These are phyloP conservation scores for Omphalea diandra DNA, from an alignment of 441 rosid genomes.

Conservation along the genomic window DNA sequence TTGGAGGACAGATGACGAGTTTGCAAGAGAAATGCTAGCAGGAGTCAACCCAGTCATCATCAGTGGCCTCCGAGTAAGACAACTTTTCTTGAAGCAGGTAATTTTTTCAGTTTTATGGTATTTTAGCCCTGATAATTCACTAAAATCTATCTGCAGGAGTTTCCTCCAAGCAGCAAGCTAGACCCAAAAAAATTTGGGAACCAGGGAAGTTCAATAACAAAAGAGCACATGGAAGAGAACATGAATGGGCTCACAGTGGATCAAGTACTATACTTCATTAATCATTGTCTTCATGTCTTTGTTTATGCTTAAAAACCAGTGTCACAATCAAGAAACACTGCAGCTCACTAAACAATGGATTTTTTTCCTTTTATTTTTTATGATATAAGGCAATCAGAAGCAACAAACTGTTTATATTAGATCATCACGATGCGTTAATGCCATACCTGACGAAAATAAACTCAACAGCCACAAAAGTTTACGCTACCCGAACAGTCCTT, in stretches of 20 bases:
- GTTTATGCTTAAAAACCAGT: neutral
- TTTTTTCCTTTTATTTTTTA: neutral
- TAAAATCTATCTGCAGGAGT: conserved; percentile 43
- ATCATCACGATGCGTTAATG: conserved; percentile 80
- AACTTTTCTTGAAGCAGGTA: neutral
- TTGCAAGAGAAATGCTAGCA: conserved; percentile 54
- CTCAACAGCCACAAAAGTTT: conserved; percentile 66
- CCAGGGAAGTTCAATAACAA: conserved; percentile 56
- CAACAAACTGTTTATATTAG: conserved; percentile 64
- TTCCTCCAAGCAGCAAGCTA: conserved; percentile 72
- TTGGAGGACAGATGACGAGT: conserved; percentile 61
- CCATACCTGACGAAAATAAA: conserved; percentile 66
- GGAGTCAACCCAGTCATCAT: conserved; percentile 52
- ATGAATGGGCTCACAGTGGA: conserved; percentile 66
- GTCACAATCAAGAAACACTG: neutral
- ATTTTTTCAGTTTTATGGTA: neutral
- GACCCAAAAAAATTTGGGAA: conserved; percentile 55
- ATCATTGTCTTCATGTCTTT: neutral
- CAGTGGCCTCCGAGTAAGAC: conserved; percentile 40
- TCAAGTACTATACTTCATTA: conserved; percentile 41
- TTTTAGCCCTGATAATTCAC: conserved; percentile 7
- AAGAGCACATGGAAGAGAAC: conserved; percentile 48
- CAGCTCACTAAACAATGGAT: neutral
- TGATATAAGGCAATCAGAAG: conserved; percentile 50
- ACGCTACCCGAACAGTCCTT: conserved; percentile 76